Evolutionary conservation across 2,329 filamentous ascomycete genomes (phyloP).

Genomic region (Neonectria neomacrospora): DNA sequence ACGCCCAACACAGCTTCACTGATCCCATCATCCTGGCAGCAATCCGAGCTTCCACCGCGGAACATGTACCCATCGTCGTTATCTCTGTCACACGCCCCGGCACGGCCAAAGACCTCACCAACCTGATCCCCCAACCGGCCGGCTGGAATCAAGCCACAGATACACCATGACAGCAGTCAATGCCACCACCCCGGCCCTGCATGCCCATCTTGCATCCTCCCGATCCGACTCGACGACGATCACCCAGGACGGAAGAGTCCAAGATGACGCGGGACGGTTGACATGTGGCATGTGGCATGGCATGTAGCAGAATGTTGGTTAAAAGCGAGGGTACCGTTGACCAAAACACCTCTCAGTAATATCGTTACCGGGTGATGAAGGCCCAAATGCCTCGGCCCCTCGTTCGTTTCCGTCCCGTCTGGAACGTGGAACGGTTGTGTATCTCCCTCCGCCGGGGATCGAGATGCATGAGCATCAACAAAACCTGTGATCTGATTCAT

Average conservation of each 20-base stretch:
- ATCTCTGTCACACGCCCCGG: not conserved
- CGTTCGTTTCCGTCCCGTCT: not conserved
- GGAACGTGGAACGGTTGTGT: not conserved
- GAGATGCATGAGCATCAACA: constrained; percentile 4
- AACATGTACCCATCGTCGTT: constrained; percentile 2
- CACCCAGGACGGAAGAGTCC: not conserved
- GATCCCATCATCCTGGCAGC: not conserved
- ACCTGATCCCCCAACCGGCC: not conserved
- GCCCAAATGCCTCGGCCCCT: not conserved
- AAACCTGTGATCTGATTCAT: not conserved
- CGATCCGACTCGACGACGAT: constrained; percentile 26
- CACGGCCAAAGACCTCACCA: not conserved
- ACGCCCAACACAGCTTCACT: not conserved
- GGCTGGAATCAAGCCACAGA: not conserved
- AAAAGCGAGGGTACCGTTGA: not conserved
- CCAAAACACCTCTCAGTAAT: not conserved
- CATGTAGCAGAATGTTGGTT: not conserved
- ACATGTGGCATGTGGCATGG: constrained; percentile 1
- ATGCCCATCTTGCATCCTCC: constrained; percentile 25
- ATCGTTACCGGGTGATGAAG: not conserved
- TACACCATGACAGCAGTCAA: not conserved
- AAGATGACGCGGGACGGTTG: not conserved
- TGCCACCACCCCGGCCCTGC: constrained; percentile 11
- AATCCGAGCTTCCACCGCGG: not conserved
- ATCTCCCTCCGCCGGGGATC: constrained; percentile 3